Percentiles rank a stretch among this genome's conserved stretches.
These are phyloP conservation scores for Aristolochia californica DNA, from an alignment of 164 flowering plant species.

Conservation along the genomic window DNA sequence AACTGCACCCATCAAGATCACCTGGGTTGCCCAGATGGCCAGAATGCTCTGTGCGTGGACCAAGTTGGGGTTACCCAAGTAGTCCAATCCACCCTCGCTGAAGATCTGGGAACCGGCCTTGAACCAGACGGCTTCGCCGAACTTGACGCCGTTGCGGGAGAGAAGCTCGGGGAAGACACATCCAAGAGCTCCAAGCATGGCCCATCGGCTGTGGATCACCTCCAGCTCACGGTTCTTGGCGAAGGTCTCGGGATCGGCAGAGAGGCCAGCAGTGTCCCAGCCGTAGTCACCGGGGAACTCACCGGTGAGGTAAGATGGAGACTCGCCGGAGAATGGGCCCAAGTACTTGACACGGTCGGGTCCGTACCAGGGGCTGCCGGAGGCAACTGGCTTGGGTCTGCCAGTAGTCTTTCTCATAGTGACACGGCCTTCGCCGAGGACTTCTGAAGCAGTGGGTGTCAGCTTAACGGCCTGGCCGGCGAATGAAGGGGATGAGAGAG, in stretches of 20 bases:
- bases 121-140: conserved; percentile 17
- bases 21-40: conserved; percentile 14
- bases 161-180: conserved; percentile 16
- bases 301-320: conserved; percentile 10
- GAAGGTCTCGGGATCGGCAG: conserved; percentile 13
- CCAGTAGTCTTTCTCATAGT: conserved; percentile 6
- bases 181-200: conserved; percentile 10
- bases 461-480: conserved; percentile 11
- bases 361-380: conserved; percentile 16
- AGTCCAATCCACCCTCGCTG: conserved; percentile 15
- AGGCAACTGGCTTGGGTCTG: conserved; percentile 9
- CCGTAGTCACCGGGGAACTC: conserved; percentile 12
- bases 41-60: conserved; percentile 14
- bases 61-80: conserved; percentile 13
- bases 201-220: conserved; percentile 9
- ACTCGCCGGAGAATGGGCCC: conserved; percentile 11
- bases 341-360: conserved; percentile 14
- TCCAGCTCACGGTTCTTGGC: conserved; percentile 16
- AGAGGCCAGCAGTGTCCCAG: conserved; percentile 11
- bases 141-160: conserved; percentile 9
- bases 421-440: conserved; percentile 8
- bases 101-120: conserved; percentile 14
- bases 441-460: conserved; percentile 1
- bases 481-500: conserved; percentile 10
- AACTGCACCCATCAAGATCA: conserved; percentile 12